These are phyloP conservation scores for Heliocybe sulcata DNA, from an alignment of 1,284 basidiomycete genomes.

Conservation along the genomic window DNA sequence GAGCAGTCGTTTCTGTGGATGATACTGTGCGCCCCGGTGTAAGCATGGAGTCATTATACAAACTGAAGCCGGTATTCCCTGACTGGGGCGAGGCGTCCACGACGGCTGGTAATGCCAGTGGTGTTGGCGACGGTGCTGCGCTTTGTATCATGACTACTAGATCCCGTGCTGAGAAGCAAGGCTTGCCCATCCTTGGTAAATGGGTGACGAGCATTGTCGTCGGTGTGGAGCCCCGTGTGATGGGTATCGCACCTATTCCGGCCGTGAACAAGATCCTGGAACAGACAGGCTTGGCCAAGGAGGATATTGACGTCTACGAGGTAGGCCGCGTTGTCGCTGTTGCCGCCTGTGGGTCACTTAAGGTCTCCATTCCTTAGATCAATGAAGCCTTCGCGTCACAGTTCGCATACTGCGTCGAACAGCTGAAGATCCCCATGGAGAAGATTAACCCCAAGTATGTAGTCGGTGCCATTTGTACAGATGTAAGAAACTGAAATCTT, in stretches of 20 bases:
- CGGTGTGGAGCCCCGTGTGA: conserved; percentile 80
- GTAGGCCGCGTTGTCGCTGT: conserved; percentile 31
- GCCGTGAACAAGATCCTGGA: conserved; percentile 53
- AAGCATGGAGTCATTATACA: conserved; percentile 58
- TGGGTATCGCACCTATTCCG: conserved; percentile 80
- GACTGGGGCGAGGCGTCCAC: conserved; percentile 73
- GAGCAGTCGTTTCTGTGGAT: conserved; percentile 55
- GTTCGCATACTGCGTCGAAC: conserved; percentile 75
- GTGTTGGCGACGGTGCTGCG: conserved; percentile 93
- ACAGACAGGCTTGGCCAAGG: conserved; percentile 1
- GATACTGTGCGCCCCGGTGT: conserved; percentile 80
- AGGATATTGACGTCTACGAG: conserved; percentile 68
- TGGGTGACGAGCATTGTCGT: conserved; percentile 80
- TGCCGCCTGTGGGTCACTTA: background rate
- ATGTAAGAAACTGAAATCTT: background rate
- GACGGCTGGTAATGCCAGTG: conserved; percentile 89
- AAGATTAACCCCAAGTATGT: conserved; percentile 83
- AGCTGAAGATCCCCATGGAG: conserved; percentile 72
- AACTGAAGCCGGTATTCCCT: conserved; percentile 70
- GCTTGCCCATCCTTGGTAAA: conserved; percentile 85
- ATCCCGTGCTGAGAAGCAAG: conserved; percentile 76
- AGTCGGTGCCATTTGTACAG: background rate
- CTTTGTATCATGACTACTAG: conserved; percentile 85
- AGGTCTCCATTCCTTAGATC: conserved; percentile 36
- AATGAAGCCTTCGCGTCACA: conserved; percentile 83